Conservation (phyloP, 176 grass and related monocot species). For the Metroxylon sagu region DNA sequence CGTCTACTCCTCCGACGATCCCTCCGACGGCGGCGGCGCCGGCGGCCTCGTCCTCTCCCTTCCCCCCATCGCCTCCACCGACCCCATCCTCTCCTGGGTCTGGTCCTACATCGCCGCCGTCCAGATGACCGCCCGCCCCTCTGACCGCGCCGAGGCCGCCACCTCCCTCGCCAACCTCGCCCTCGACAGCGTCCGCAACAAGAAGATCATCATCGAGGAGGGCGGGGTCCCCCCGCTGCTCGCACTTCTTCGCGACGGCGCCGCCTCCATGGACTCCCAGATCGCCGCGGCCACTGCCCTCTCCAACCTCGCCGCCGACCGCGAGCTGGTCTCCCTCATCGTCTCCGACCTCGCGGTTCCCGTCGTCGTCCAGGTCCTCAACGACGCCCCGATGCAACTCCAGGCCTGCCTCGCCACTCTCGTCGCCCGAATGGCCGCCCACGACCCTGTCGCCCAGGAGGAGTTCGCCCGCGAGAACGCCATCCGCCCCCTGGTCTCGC, state of each 20-base stretch:
- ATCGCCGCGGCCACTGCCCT: slow-evolving; percentile 17
- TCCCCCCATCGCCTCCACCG: slow-evolving; percentile 13
- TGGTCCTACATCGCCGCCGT: slow-evolving; percentile 12
- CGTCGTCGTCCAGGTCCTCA: slow-evolving; percentile 11
- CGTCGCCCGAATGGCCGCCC: slow-evolving; percentile 14
- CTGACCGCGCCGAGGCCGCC: slow-evolving; percentile 17
- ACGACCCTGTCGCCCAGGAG: slow-evolving; percentile 10
- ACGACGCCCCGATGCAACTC: slow-evolving; percentile 13
- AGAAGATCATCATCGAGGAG: slow-evolving; percentile 16
- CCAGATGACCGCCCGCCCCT: slow-evolving; percentile 2
- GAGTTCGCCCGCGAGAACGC: slow-evolving; percentile 21
- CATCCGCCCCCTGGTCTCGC: slow-evolving; percentile 12
- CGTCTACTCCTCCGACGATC: not conserved
- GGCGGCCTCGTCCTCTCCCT: not conserved
- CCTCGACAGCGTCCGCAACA: slow-evolving; percentile 9
- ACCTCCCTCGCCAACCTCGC: slow-evolving; percentile 14
- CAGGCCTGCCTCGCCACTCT: not conserved
- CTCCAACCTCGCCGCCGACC: slow-evolving; percentile 8
- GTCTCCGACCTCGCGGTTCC: slow-evolving; percentile 6
- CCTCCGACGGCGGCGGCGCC: not conserved
- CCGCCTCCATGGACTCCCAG: slow-evolving; percentile 11
- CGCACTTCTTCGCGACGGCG: slow-evolving; percentile 8
- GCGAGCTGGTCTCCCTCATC: not conserved
- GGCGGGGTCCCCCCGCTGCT: slow-evolving; percentile 18
- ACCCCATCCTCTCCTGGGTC: slow-evolving; percentile 12